phyloP scores from a whole-genome alignment of 2,329 filamentous ascomycete species.

The Trichoderma aggressivum region DNA sequence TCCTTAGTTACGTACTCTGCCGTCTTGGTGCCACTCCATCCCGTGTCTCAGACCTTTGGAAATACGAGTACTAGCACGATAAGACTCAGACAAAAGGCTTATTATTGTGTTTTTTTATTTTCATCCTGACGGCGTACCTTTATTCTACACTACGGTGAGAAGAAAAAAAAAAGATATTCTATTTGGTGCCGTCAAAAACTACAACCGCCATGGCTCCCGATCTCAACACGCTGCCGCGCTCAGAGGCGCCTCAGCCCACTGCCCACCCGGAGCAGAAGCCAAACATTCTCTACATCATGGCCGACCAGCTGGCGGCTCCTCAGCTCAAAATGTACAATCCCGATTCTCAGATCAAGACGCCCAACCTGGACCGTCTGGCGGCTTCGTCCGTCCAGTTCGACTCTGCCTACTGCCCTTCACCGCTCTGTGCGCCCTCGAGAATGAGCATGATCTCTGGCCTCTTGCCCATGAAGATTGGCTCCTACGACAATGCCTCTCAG shows the following conservation, averaged over 20 bases:
- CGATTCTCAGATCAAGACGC: slow-evolving; percentile 85
- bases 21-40: not conserved
- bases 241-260: slow-evolving; percentile 37
- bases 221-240: slow-evolving; percentile 66
- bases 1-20: not conserved
- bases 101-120: not conserved
- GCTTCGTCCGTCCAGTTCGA: slow-evolving; percentile 84
- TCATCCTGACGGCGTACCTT: not conserved
- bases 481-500: slow-evolving; percentile 87
- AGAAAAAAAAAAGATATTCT: not conserved
- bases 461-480: slow-evolving; percentile 84
- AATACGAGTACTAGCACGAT: not conserved
- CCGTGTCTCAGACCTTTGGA: not conserved
- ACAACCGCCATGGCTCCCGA: slow-evolving; percentile 63
- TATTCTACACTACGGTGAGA: not conserved
- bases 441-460: slow-evolving; percentile 95
- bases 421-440: slow-evolving; percentile 85
- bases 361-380: slow-evolving; percentile 80
- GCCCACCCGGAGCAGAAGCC: slow-evolving; percentile 32
- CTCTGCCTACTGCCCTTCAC: slow-evolving; percentile 90
- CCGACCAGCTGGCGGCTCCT: slow-evolving; percentile 88
- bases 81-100: not conserved
- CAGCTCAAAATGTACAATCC: slow-evolving; percentile 90
- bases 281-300: slow-evolving; percentile 78
- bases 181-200: not conserved